Evolutionary conservation across 371 early-diverging fungal species (phyloP), one percentile per base, ranked within the genome.

Genomic region (Mortierella sp.): DNA sequence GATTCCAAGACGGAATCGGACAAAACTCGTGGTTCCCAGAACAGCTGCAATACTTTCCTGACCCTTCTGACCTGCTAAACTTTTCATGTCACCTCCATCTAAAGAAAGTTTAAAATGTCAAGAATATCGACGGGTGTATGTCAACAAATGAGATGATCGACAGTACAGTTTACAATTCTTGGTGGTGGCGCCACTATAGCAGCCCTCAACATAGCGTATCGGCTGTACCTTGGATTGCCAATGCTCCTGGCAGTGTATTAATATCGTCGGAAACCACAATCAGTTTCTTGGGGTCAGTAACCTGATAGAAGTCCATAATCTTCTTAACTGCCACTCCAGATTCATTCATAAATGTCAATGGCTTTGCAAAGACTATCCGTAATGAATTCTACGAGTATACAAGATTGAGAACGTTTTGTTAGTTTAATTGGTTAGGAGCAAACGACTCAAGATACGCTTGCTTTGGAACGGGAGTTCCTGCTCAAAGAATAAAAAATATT

Each of bases 231-330:
- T 89, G 89, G 31, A 89, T 81, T 29, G 85, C 76, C 53, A 89
- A 66, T 5, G 85, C 61, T 17, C 89, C 89, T 0, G 86, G 89
- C 17, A 85, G 67, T 13, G 87, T 85, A 60, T 87, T 85, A 22
- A 88, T 66, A 45, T 89, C 89, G 61, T 89, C 89, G 31, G 83
- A 85, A 2, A 86, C 76, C 12, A 87, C 89, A 34, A 89, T 83
- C 31, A 89, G 47, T 58, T 86, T 84, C 82, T 86, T 88, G 17
- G 83, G 58, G 60, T 86, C 83, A 0, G 64, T 74, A 23, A 87
- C 56, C 9, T 62, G 68, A 63, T 85, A 88, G 51, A 66, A 56
- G 45, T 71, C 62, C 64, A 89, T 69, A n/a, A 87, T 70, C 64
- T 85, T 82, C 54, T 80, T 66, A 6, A 87, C 83, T 1, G 86